A percentile compares a stretch with the other conserved stretches of the same genome.
phyloP scores from a whole-genome alignment of 2,329 filamentous ascomycete genomes.

The Pyricularia sp. region DNA sequence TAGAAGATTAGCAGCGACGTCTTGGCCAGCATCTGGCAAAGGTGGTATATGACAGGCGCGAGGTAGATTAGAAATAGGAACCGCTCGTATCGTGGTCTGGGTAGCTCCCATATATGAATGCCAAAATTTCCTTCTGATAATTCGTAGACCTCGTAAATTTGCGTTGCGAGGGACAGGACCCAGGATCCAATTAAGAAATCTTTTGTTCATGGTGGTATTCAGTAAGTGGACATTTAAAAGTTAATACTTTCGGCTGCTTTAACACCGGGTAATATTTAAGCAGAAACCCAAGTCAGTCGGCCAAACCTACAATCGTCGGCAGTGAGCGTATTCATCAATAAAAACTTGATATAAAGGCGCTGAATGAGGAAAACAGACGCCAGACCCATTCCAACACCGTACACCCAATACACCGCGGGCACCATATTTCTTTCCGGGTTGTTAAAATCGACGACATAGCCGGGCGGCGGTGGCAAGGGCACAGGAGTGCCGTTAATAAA shows the following conservation, averaged over 20 bases:
- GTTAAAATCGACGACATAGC: conserved; percentile 23
- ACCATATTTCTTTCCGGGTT: conserved; percentile 13
- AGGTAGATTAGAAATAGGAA: conserved; percentile 16
- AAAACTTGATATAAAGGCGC: not conserved
- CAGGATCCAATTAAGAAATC: not conserved
- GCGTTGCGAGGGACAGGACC: not conserved
- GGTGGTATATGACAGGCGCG: conserved; percentile 17
- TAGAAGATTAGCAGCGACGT: conserved; percentile 29
- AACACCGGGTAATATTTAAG: too few relatives aligned
- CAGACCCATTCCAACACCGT: not conserved
- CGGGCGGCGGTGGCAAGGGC: conserved; percentile 17
- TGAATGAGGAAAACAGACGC: not conserved
- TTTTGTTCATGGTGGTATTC: not conserved
- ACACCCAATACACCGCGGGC: not conserved
- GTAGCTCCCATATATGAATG: conserved; percentile 3
- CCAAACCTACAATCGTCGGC: not conserved
- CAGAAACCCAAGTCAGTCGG: not conserved
- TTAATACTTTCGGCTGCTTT: too few relatives aligned
- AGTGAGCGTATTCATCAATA: not conserved
- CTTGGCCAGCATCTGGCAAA: conserved; percentile 20
- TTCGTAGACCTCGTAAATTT: not conserved
- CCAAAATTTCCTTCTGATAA: not conserved
- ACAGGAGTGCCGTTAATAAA: conserved; percentile 15
- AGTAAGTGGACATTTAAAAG: not conserved
- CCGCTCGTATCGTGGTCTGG: not conserved